Evolutionary conservation across 2,329 filamentous ascomycete species (phyloP), one percentile per base, ranked within the genome.

Genomic region (Raffaelea ambrosiae): DNA sequence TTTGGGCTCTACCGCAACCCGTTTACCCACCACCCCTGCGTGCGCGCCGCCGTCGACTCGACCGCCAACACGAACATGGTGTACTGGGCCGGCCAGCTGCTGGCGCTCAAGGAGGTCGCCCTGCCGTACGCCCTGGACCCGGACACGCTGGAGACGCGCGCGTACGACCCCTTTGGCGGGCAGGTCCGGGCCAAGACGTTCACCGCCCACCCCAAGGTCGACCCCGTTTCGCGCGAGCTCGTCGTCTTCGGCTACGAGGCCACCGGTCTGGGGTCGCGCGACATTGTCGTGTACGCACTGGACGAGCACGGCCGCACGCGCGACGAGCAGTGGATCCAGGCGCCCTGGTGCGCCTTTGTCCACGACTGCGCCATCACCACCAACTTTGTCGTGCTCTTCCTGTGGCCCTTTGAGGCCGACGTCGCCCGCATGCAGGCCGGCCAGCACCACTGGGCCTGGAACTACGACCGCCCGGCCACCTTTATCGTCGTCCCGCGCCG

Each of bases 61-160:
- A 66, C 66, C 0, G 64, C 70, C 3, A 76, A 76, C 48, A 76
- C 73, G 0, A 76, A 76, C 48, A 57, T 76, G 3, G 63, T 77
- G 2, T 76, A 73, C 55, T 81, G 73, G 70, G 62, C 72, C 8
- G 74, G 74, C 0, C 67, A 73, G 43, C 56, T 80, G 43, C 62
- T 79, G 2, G 75, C 75, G 0, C 65, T 64, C 41, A 80, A 79
- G 53, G 77, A 81, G 48, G 70, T 73, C 47, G 66, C 68, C 0
- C 70, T 69, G 9, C 72, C 72, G 1, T 75, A 67, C 50, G 70
- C 71, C 0, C 64, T 76, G 64, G 70, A 76, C 48, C 72, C 72
- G 0, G 55, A 59, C 5, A 73, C 70, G 2, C 59, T 76, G 3
- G 71, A 73, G 54, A 76, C 72, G 1, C 62, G 67, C 13, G 71